Percentiles rank a stretch among this genome's conserved stretches.
These are phyloP conservation scores for Agapanthus africanus DNA, from an alignment of 106 monocot genomes.

Conservation along the genomic window DNA sequence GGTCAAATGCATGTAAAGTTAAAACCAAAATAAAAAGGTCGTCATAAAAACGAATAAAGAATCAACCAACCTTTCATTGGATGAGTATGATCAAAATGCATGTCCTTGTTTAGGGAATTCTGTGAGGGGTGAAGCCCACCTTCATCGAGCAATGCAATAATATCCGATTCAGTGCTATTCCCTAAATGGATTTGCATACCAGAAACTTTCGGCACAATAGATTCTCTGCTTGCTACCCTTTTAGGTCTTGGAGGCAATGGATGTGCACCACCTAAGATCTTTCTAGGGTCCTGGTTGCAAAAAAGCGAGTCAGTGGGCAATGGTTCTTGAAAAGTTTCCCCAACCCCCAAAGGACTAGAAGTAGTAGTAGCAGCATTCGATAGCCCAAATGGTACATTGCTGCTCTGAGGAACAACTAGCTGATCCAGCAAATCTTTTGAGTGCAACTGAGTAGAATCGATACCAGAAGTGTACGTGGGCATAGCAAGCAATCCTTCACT, in stretches of 20 bases:
- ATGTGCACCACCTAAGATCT: conserved; percentile 20
- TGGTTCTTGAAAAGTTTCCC: conserved; percentile 23
- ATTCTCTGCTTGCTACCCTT: conserved; percentile 29
- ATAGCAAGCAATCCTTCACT: conserved; percentile 16
- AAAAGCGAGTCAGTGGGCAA: conserved; percentile 27
- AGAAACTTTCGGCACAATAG: conserved; percentile 18
- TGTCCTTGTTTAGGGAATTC: conserved; percentile 14
- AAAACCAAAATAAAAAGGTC: background rate
- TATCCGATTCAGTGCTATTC: conserved; percentile 14
- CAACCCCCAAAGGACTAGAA: conserved; percentile 6
- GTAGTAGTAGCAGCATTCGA: conserved; percentile 8
- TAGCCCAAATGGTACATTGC: conserved; percentile 5
- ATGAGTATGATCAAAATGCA: conserved; percentile 6
- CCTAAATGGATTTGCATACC: conserved; percentile 19
- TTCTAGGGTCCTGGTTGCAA: conserved; percentile 40
- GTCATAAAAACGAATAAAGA: background rate
- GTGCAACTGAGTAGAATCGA: conserved; percentile 7
- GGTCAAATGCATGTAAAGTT: background rate
- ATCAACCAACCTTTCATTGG: conserved; percentile 24
- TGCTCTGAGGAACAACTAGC: conserved; percentile 17
- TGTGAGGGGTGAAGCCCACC: conserved; percentile 24
- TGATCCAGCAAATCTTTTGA: conserved; percentile 7
- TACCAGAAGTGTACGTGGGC: conserved; percentile 12
- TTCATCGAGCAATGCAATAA: conserved; percentile 36
- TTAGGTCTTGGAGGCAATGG: conserved; percentile 26